Evolutionary conservation across 768 basidiomycete species (phyloP).

Genomic region (Amanita subjunquillea): DNA sequence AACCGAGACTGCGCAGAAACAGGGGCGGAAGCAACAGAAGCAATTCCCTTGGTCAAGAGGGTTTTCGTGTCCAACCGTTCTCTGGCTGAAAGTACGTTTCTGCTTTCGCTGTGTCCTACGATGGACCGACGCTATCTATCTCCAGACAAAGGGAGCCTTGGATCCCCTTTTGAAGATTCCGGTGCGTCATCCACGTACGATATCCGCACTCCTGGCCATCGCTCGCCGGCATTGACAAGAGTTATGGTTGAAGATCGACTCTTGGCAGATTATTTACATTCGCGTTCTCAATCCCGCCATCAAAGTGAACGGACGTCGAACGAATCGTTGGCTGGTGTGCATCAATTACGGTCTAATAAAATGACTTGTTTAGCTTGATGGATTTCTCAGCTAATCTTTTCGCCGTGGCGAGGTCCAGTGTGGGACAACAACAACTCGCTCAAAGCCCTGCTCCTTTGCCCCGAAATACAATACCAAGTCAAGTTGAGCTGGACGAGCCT

Average conservation of each 20-base stretch:
- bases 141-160: neutral
- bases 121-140: neutral
- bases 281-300: neutral
- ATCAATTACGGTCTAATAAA: neutral
- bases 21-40: neutral
- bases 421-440: neutral
- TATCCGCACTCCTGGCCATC: neutral
- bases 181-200: neutral
- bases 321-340: neutral
- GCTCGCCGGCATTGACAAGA: neutral
- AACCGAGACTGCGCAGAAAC: neutral
- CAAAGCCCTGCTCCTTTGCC: neutral
- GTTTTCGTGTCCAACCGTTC: neutral
- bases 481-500: neutral
- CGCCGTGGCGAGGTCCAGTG: neutral
- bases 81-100: neutral
- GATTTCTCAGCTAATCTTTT: neutral
- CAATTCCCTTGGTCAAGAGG: neutral
- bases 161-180: neutral
- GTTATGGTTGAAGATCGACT: neutral
- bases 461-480: neutral
- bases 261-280: neutral
- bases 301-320: neutral
- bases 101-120: neutral
- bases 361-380: neutral